Conservation (phyloP, 164 flowering plant genomes). For the Malania oleifera region DNA sequence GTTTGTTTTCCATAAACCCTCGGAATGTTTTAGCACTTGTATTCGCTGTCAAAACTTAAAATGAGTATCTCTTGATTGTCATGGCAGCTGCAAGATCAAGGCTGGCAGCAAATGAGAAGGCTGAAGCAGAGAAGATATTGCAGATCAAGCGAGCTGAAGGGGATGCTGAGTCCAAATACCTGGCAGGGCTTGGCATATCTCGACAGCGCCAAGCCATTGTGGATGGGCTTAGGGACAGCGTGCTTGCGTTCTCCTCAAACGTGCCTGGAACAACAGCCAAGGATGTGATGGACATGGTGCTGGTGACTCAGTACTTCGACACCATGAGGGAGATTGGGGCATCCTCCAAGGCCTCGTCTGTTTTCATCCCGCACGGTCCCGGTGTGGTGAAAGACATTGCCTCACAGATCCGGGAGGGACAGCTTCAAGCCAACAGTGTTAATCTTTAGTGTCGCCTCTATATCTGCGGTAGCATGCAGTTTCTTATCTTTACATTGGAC, state of each 20-base stretch:
- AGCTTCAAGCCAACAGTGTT: slow-evolving; percentile 25
- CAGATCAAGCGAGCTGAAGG: slow-evolving; percentile 39
- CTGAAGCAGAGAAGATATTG: slow-evolving; percentile 34
- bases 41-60: too few relatives aligned
- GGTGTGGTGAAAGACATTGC: slow-evolving; percentile 33
- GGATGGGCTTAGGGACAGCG: slow-evolving; percentile 37
- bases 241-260: slow-evolving; percentile 31
- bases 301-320: slow-evolving; percentile 35
- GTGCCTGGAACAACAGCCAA: slow-evolving; percentile 33
- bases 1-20: too few relatives aligned
- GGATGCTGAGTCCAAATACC: slow-evolving; percentile 35
- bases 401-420: slow-evolving; percentile 30
- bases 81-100: slow-evolving; percentile 32
- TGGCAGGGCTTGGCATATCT: slow-evolving; percentile 33
- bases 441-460: too few relatives aligned
- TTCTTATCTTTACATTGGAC: too few relatives aligned
- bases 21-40: too few relatives aligned
- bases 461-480: too few relatives aligned
- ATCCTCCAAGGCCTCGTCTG: slow-evolving; percentile 26
- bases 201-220: slow-evolving; percentile 38
- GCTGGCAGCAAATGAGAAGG: slow-evolving; percentile 34
- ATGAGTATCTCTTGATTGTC: too few relatives aligned
- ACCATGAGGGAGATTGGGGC: slow-evolving; percentile 40
- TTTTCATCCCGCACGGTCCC: slow-evolving; percentile 37
- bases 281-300: slow-evolving; percentile 39